Evolutionary conservation across 495 filamentous ascomycete species (phyloP).

Genomic region (Oleoguttula mirabilis): DNA sequence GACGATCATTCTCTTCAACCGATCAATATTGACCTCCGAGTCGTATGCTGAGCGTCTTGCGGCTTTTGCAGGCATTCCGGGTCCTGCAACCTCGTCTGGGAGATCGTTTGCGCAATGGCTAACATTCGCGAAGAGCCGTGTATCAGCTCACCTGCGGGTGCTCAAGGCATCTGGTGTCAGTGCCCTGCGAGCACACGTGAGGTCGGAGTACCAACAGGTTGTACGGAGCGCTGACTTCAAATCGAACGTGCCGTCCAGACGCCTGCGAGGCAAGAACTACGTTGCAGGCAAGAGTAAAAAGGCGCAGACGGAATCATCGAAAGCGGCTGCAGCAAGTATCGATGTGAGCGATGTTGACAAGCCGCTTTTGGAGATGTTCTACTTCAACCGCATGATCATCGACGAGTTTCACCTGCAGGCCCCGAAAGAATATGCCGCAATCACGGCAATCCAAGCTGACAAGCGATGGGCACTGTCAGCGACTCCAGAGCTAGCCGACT

Average conservation of each 20-base stretch:
- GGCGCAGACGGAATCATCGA: background rate
- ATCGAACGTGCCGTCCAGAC: constrained; percentile 22
- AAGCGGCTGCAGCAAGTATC: constrained; percentile 2
- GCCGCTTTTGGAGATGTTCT: constrained; percentile 46
- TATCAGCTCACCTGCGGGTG: constrained; percentile 34
- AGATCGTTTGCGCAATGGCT: constrained; percentile 46
- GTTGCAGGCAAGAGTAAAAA: constrained; percentile 7
- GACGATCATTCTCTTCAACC: constrained; percentile 46
- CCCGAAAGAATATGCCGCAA: constrained; percentile 23
- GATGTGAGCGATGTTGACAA: constrained; percentile 14
- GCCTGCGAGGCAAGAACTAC: constrained; percentile 23
- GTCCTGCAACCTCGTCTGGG: constrained; percentile 26
- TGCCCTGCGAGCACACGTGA: constrained; percentile 26
- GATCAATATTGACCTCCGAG: constrained; percentile 33
- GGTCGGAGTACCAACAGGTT: constrained; percentile 20
- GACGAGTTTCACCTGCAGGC: constrained; percentile 57
- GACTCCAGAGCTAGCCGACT: constrained; percentile 47
- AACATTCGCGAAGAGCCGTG: constrained; percentile 28
- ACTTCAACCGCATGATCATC: constrained; percentile 50
- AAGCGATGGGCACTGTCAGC: constrained; percentile 59
- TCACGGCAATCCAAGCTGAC: constrained; percentile 34
- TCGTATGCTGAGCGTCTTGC: constrained; percentile 41
- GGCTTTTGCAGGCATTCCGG: constrained; percentile 40
- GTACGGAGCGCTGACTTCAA: constrained; percentile 19
- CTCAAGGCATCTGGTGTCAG: constrained; percentile 25